Evolutionary conservation across 176 grass and related monocot genomes (phyloP).

Genomic region (Carex myosuroides): DNA sequence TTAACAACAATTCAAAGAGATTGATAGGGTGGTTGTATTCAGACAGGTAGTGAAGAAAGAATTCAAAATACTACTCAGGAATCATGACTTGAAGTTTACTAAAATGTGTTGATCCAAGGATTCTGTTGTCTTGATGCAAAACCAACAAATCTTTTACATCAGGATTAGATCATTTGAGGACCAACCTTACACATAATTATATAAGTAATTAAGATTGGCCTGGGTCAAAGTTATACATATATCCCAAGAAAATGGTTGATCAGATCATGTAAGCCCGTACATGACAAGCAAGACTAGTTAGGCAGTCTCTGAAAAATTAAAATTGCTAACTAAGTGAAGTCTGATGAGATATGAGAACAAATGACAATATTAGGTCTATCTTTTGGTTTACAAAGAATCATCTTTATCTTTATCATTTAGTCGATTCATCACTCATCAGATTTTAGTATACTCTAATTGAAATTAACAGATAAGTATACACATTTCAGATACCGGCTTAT

Average conservation of each 20-base stretch:
- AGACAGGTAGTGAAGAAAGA: background rate
- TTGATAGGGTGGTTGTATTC: background rate
- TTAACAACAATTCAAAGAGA: background rate
- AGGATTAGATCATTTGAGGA: no score
- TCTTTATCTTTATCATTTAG: background rate
- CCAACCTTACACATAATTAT: no score
- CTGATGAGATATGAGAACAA: background rate
- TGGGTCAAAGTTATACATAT: background rate
- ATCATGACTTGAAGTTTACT: no score
- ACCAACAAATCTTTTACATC: no score
- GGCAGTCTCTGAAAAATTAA: background rate
- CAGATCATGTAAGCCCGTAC: background rate
- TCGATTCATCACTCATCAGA: background rate
- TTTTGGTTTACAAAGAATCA: background rate
- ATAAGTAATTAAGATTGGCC: background rate
- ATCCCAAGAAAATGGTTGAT: background rate
- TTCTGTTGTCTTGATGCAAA: no score
- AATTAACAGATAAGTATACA: conserved; percentile 18
- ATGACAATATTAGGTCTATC: background rate
- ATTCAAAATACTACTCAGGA: background rate
- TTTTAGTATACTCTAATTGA: background rate
- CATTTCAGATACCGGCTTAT: background rate
- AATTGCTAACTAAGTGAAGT: background rate
- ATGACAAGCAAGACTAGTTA: background rate
- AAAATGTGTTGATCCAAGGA: no score